Evolutionary conservation across 192 early-diverging fungal species (phyloP), one percentile per base, ranked within the genome.

Genomic region (Obelidium mucronatum): DNA sequence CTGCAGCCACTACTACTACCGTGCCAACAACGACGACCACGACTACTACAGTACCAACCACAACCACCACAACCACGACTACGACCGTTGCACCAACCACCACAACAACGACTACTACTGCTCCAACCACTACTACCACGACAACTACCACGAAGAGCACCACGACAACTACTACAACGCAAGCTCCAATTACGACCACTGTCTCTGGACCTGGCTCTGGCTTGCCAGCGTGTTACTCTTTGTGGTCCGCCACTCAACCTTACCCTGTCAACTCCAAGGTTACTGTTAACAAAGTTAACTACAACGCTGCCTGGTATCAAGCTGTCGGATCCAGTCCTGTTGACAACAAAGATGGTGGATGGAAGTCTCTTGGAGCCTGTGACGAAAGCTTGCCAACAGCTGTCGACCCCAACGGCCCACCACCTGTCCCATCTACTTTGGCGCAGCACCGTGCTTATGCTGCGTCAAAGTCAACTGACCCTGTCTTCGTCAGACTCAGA

Each of bases 241-340:
- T 60, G n/a, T 60, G 58, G 58, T 26, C n/a, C 58, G 58, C 17
- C 58, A 26, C 17, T 22, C 58, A 60, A 2, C 19, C 19, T 30
- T 60, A 60, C 30, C 17, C 17, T 13, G 58, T 30, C 13, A 30
- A 30, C 1, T 15, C 30, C 2, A 15, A 22, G 13, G 58, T 60
- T 31, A 26, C 22, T 60, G 13, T 60, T 15, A 30, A 60, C 31
- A 60, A 60, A 15, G 2, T 60, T 31, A 60, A 60, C 58, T 60
- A 60, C 30, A 30, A 28, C 31, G 31, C 58, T 26, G 31, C n/a
- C 13, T 60, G 58, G 58, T 60, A 60, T 31, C 58, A 60, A 60
- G 30, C 19, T 30, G 58, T 30, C 2, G 58, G 58, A 26, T 26
- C n/a, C 1, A 60, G 31, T 31, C 58, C 58, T 15, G 31, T 13